Base-by-base conservation (phyloP, 257 asterid genomes). In the Thymus quinquecostatus region DNA sequence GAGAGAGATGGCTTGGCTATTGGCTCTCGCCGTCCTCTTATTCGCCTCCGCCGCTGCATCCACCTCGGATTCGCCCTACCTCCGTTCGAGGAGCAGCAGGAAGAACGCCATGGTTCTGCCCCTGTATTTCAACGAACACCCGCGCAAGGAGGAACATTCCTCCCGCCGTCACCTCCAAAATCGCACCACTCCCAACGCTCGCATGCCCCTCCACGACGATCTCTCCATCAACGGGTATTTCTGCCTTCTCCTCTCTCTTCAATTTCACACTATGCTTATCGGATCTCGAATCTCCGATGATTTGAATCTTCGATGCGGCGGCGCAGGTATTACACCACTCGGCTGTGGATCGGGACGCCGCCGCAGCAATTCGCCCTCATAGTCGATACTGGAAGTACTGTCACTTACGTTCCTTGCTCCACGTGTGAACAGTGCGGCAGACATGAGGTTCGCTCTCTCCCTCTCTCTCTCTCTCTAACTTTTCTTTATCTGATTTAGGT, bases 361-460 rank as follows among this genome's bases (percentile, higher is more conserved):
- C 96, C 96, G 27, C 98, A 93, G 90, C 79, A 66, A 79, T 93
- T 93, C 68, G 96, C 98, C 7, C 87, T 93, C 49, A 93, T 93
- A 50, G 97, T 93, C 12, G 98, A 93, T 78, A 88, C 98, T 0
- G 98, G 98, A 40, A 93, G 98, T 70, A 88, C 97, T n/a, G 98
- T 93, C 54, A 93, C 98, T 50, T 93, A 88, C 76, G 98, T 93
- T 60, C 98, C 98, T 33, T 93, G 98, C 75, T 67, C 96, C 44
- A 91, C 91, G 9, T 91, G 97, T 74, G 88, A 86, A 78, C 95
- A 86, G 74, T 93, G 98, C 64, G 98, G 98, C 78, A 88, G 78
- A 74, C 98, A 93, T 79, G 96, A 93, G 97, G 98, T 89, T 48
- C 41, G 66, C 41, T 38, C 41, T 38, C 69, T 76, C n/a, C 41